These are phyloP conservation scores for Calonectria leucothoes DNA, from an alignment of 2,329 filamentous ascomycete species.

Conservation along the genomic window DNA sequence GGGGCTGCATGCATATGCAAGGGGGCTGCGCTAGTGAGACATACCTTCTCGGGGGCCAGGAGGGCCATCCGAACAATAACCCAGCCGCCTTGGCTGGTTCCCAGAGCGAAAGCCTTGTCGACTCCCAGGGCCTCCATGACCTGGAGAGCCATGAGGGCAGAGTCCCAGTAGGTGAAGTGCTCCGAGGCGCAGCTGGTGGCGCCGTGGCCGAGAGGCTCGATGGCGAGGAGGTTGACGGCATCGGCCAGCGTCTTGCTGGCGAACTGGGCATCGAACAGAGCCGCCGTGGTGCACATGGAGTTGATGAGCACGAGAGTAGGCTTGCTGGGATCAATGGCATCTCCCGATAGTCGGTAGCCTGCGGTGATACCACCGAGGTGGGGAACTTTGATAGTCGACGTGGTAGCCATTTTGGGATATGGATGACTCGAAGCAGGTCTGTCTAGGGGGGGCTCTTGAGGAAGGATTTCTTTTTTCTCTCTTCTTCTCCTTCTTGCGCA, in stretches of 20 bases:
- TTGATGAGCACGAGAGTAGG: constrained; percentile 64
- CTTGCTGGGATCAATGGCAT: constrained; percentile 59
- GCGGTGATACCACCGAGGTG: constrained; percentile 60
- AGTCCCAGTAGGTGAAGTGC: constrained; percentile 68
- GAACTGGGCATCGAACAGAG: constrained; percentile 59
- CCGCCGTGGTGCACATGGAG: constrained; percentile 61
- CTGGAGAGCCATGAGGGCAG: constrained; percentile 65
- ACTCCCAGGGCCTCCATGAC: constrained; percentile 64
- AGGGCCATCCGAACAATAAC: constrained; percentile 63
- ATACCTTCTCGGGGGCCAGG: constrained; percentile 59
- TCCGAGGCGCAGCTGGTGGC: constrained; percentile 55
- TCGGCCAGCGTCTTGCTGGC: constrained; percentile 51
- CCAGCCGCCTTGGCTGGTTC: constrained; percentile 66
- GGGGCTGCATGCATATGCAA: background rate
- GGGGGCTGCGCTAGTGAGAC: constrained; percentile 9
- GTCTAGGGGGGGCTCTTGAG: background rate
- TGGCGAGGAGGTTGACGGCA: constrained; percentile 60
- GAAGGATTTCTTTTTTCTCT: background rate
- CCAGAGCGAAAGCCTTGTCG: constrained; percentile 60
- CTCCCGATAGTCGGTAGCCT: constrained; percentile 56
- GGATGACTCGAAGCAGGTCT: background rate
- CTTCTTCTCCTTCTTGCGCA: background rate
- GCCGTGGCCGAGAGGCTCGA: constrained; percentile 66
- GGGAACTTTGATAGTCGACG: constrained; percentile 57
- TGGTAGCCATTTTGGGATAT: constrained; percentile 48